phyloP scores from a whole-genome alignment of 495 filamentous ascomycete species.

The Clavariopsis aquatica region DNA sequence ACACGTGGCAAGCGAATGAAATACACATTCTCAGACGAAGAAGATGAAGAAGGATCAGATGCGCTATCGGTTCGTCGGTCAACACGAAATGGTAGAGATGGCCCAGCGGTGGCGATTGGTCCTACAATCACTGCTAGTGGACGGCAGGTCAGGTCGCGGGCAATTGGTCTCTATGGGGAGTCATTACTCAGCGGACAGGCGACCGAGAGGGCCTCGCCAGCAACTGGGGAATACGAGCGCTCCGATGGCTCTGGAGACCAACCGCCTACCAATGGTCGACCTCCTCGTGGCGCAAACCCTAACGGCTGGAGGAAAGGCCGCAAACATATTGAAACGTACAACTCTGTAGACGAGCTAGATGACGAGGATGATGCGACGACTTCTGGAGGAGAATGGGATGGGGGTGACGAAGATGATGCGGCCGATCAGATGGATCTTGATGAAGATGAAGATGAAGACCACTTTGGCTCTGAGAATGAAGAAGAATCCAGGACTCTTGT shows the following conservation, averaged over 20 bases:
- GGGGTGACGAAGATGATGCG: constrained; percentile 71
- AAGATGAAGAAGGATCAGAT: constrained; percentile 67
- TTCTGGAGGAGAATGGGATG: constrained; percentile 64
- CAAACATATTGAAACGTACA: constrained; percentile 52
- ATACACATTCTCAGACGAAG: constrained; percentile 93
- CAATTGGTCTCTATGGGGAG: constrained; percentile 79
- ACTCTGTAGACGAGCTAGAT: constrained; percentile 63
- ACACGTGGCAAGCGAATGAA: constrained; percentile 93
- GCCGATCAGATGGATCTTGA: constrained; percentile 48
- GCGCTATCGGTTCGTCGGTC: constrained; percentile 65
- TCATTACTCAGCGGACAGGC: constrained; percentile 58
- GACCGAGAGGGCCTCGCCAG: constrained; percentile 35
- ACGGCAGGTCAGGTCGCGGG: constrained; percentile 74
- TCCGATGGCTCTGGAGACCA: constrained; percentile 43
- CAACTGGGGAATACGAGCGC: constrained; percentile 40
- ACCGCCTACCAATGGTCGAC: constrained; percentile 33
- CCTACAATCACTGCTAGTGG: constrained; percentile 90
- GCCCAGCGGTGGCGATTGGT: constrained; percentile 59
- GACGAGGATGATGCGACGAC: constrained; percentile 61
- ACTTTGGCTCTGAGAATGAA: constrained; percentile 34
- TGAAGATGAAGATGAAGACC: constrained; percentile 37
- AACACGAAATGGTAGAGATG: constrained; percentile 67
- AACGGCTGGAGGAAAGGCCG: constrained; percentile 46
- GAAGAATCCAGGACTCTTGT: constrained; percentile 41
- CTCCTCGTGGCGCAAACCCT: constrained; percentile 41